These are phyloP conservation scores for Rhizopus sp. DNA, from an alignment of 371 early-diverging fungal genomes.

Conservation along the genomic window DNA sequence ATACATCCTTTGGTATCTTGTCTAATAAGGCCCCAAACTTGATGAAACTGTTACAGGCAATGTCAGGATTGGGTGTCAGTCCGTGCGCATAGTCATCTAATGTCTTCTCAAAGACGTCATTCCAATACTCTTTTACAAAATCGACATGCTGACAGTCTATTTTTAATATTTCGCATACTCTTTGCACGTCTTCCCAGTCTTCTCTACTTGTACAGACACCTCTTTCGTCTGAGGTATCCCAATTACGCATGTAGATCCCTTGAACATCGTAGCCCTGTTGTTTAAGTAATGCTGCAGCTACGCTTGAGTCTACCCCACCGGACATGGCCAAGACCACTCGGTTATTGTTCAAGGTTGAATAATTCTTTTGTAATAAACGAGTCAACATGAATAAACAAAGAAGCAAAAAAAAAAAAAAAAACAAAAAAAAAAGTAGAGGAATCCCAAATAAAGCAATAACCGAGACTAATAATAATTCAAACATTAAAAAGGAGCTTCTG, in stretches of 20 bases:
- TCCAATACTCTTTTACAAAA: conserved; percentile 93
- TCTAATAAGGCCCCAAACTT: conserved; percentile 88
- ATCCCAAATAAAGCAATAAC: not conserved
- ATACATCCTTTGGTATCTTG: conserved; percentile 42
- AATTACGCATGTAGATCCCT: conserved; percentile 93
- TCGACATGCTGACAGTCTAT: conserved; percentile 75
- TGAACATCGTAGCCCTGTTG: conserved; percentile 62
- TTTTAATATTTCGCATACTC: conserved; percentile 62
- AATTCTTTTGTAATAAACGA: conserved; percentile 8
- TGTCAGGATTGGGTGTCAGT: conserved; percentile 92
- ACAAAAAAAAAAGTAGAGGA: not conserved
- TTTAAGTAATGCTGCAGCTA: conserved; percentile 41
- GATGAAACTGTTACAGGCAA: conserved; percentile 86
- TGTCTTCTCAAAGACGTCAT: conserved; percentile 77
- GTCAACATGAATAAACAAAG: not conserved
- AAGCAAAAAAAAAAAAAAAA: not conserved
- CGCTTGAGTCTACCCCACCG: conserved; percentile 93
- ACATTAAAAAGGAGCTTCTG: not conserved
- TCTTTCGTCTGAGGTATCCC: conserved; percentile 84
- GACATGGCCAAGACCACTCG: conserved; percentile 81
- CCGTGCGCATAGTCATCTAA: conserved; percentile 74
- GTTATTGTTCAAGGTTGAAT: conserved; percentile 12
- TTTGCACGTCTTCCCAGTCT: conserved; percentile 86
- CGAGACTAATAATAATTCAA: not conserved
- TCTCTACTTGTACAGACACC: conserved; percentile 78